Evolutionary conservation across 805 yeast genomes (phyloP), one percentile per base, ranked within the genome.

Genomic region (Cyberlindnera japonica): DNA sequence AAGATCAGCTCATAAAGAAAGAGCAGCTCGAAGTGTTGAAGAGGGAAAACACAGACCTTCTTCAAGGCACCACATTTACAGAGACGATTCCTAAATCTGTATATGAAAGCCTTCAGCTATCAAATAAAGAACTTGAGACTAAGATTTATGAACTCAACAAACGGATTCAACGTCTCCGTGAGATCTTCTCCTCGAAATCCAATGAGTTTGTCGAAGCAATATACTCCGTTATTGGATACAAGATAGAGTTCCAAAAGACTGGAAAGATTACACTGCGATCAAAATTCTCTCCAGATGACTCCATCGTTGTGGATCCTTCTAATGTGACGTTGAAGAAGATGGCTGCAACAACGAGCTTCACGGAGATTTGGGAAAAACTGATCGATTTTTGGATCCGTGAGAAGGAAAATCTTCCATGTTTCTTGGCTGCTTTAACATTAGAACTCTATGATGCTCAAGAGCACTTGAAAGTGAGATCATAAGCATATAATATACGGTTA

Each of bases 391-490:
- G 93, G 89, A 75, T 84, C 3, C 67, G 69, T 30, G 83, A 83
- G 30, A 75, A 78, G 48, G 74, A 72, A 21, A 87, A 84, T 49
- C 75, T 86, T 13, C 84, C 93, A 0, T 83, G 95, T 48, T 82
- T 88, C 49, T 63, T 88, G 40, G 80, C 90, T 43, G 87, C 90
- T 1, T 62, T 88, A 45, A 84, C 79, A 31, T 63, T 88, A 39
- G 81, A 76, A 55, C 58, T 87, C 13, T 81, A 75, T 63, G 41
- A 27, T n/a, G 18, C 27, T 13, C 18, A 30, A 10, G 19, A 35
- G 16, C 29, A 27, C 17, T 11, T 15, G 14, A 8, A 27, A 15
- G 9, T 27, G 14, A 14, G n/a, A n/a, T n/a, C n/a, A n/a, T n/a
- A n/a, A n/a, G n/a, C n/a, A n/a, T n/a, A n/a, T n/a, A n/a, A n/a